Base-by-base conservation (phyloP, 805 yeast species). In the Henningerozyma blattae region DNA sequence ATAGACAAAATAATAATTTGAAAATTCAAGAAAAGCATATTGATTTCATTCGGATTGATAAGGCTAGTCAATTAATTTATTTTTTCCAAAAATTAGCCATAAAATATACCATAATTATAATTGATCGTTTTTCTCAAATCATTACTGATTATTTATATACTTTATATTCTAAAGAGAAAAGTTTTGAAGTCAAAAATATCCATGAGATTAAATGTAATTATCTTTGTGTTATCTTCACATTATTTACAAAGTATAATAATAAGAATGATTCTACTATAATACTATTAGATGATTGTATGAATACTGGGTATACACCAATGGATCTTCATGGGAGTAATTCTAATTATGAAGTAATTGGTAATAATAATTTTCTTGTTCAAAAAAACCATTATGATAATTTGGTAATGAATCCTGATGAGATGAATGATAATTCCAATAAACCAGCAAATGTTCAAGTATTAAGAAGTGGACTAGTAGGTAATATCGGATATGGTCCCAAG, bases 41-140 rank as follows among this genome's bases (percentile, higher is more conserved):
- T 2, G 19, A 35, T 18, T 30, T 29, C n/a, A 39, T 42, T 6
- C 36, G 43, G 27, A 40, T 51, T 3, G 40, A 41, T 10, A 46
- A 44, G 30, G 46, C 52, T 25, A 41, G 52, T 4, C 49, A 53
- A 17, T 38, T 54, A 10, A 39, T 52, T 18, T 40, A 39, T 22
- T 47, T 50, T 34, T 47, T 54, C 34, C 43, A 41, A 30, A 36
- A 43, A 26, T 24, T 48, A 37, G 15, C 33, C 4, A 17, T 28
- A 6, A 18, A 18, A 10, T 53, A 43, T 34, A 34, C 37, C 3
- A 33, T 51, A 8, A 37, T 56, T 15, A 36, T 56, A 15, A 45
- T 56, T 12, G 56, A 54, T 38, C 58, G 61, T 9, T 45, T 56
- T 32, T 52, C 61, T n/a, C 50, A 47, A 27, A 34, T 54, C 6